Conservation (phyloP, 1,139 yeast species). For the Kodamaea derodonti region DNA sequence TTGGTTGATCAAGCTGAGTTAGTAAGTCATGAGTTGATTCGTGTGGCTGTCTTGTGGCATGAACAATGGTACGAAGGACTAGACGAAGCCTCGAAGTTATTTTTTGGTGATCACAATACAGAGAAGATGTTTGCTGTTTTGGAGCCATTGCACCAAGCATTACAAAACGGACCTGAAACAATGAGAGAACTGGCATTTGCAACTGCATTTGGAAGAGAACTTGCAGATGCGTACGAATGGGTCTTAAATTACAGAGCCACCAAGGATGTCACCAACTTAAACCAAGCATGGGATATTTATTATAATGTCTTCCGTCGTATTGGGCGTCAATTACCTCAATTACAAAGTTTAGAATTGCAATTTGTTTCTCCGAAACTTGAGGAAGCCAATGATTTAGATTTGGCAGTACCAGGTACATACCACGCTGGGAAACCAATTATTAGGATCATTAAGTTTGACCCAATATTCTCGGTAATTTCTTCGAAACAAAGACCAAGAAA, state of each 20-base stretch:
- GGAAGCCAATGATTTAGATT: slow-evolving; percentile 71
- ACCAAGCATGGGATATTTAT: slow-evolving; percentile 97
- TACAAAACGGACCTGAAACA: slow-evolving; percentile 87
- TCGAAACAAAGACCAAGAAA: slow-evolving; percentile 96
- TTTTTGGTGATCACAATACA: slow-evolving; percentile 91
- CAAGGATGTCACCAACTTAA: slow-evolving; percentile 80
- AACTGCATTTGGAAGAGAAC: slow-evolving; percentile 89
- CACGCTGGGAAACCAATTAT: slow-evolving; percentile 79
- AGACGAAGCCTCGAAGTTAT: slow-evolving; percentile 92
- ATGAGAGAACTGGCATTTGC: slow-evolving; percentile 90
- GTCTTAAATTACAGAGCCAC: slow-evolving; percentile 79
- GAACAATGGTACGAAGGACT: slow-evolving; percentile 98
- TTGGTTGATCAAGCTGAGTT: slow-evolving; percentile 90
- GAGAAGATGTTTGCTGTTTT: slow-evolving; percentile 91
- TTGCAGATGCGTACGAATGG: slow-evolving; percentile 94
- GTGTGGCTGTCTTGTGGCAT: slow-evolving; percentile 96
- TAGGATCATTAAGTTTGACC: slow-evolving; percentile 71
- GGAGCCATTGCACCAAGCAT: slow-evolving; percentile 82
- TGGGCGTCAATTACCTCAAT: slow-evolving; percentile 81
- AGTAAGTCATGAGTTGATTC: slow-evolving; percentile 87
- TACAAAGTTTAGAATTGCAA: slow-evolving; percentile 82
- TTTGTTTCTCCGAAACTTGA: slow-evolving; percentile 89
- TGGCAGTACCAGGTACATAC: slow-evolving; percentile 94
- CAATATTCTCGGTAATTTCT: slow-evolving; percentile 82
- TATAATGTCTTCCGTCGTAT: slow-evolving; percentile 91